These are phyloP conservation scores for Hypoxylon subgilvum DNA, from an alignment of 495 filamentous ascomycete species.

Conservation along the genomic window DNA sequence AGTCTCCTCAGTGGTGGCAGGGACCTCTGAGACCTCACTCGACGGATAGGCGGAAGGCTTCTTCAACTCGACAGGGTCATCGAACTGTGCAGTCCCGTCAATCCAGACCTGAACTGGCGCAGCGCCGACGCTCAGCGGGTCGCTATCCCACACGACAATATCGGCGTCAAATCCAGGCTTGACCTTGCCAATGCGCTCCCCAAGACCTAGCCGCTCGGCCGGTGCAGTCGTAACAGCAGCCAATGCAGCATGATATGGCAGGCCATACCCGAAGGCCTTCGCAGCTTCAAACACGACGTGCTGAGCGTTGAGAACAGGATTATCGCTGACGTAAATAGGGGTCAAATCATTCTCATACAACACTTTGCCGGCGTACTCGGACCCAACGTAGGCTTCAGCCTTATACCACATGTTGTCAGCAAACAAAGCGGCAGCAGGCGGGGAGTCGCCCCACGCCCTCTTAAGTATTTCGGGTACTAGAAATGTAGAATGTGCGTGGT, in stretches of 20 bases:
- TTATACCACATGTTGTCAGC: conserved; percentile 71
- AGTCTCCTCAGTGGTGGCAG: conserved; percentile 44
- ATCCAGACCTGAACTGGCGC: conserved; percentile 69
- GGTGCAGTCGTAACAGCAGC: conserved; percentile 66
- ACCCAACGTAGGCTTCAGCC: conserved; percentile 64
- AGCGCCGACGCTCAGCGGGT: conserved; percentile 66
- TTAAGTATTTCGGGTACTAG: conserved; percentile 65
- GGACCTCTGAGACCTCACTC: conserved; percentile 39
- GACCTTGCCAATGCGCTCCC: conserved; percentile 65
- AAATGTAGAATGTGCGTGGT: conserved; percentile 68
- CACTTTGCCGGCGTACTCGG: conserved; percentile 65
- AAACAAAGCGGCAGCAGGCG: conserved; percentile 59
- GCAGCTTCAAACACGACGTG: conserved; percentile 65
- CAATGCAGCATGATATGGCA: conserved; percentile 65
- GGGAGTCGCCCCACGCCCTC: conserved; percentile 53
- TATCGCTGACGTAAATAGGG: conserved; percentile 57
- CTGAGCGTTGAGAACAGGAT: conserved; percentile 58
- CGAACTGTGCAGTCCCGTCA: conserved; percentile 62
- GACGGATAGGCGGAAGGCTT: conserved; percentile 44
- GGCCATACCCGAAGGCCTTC: conserved; percentile 63
- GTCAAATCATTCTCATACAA: conserved; percentile 64
- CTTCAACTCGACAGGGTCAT: conserved; percentile 49
- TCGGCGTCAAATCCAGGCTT: conserved; percentile 70
- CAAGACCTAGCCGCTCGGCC: conserved; percentile 64
- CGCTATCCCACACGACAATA: conserved; percentile 69